Base-by-base conservation (phyloP, 352 stramenopile genomes). In the Pythium guiyangense region DNA sequence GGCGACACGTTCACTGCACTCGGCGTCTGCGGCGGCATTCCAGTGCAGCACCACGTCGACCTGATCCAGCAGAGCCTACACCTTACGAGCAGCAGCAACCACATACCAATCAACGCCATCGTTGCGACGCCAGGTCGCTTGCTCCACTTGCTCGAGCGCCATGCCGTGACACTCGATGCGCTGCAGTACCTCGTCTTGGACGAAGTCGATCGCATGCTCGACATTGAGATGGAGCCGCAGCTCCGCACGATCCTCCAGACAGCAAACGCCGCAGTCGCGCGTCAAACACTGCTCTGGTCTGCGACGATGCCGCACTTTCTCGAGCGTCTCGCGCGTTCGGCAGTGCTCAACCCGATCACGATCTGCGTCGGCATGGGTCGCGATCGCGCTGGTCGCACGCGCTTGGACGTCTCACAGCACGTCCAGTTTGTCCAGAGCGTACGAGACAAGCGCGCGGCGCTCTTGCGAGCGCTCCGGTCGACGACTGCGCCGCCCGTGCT, bases 171-270 rank as follows among this genome's bases (percentile, higher is more conserved):
- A 18, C 63, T 69, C 25, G 44, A 59, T 34, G 27, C 40, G 29
- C 66, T 78, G 72, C 50, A 54, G 75, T 75, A 67, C 90, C 51
- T 90, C 86, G 60, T 92, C 88, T 20, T 99, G 6, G 97, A 99
- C 64, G 97, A 99, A 66, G 96, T 96, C 4, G 97, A 99, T 68
- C 86, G 96, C 46, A 80, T 99, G 51, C 85, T 99, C 34, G 94
- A 99, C 57, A 69, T 71, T 12, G 79, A 80, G 27, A 96, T 98
- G 68, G 69, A 98, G 34, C 69, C 69, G 17, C 96, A 99, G 69
- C 76, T 99, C 52, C 94, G 98, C 51, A 75, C 81, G 44, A 97
- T 99, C 55, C 73, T 99, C 17, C 42, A 47, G n/a, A 20, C 42
- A 27, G 15, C 18, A 45, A 20, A 45, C 39, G 1, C 42, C 5